Conservation (phyloP, 805 yeast species). For the Schwanniomyces sp. region DNA sequence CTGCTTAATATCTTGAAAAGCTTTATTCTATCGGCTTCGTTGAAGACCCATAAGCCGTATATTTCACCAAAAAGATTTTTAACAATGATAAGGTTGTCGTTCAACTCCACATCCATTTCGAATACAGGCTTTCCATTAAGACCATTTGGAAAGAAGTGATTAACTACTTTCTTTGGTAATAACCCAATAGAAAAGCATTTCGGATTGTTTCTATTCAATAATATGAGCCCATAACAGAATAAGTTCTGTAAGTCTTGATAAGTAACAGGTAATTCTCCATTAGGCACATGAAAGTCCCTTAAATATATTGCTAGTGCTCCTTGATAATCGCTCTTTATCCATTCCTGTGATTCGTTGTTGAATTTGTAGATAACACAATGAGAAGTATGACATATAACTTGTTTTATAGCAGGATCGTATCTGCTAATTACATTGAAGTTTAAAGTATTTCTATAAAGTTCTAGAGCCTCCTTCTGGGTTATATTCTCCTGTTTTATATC, state of each 20-base stretch:
- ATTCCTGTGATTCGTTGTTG: slow-evolving; percentile 55
- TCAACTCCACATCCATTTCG: slow-evolving; percentile 64
- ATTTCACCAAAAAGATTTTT: slow-evolving; percentile 68
- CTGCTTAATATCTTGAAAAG: slow-evolving; percentile 48
- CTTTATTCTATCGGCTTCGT: slow-evolving; percentile 62
- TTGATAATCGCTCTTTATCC: slow-evolving; percentile 69
- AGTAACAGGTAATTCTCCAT: slow-evolving; percentile 7
- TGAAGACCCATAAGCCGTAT: slow-evolving; percentile 77
- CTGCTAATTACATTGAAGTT: slow-evolving; percentile 76
- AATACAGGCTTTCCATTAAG: slow-evolving; percentile 28
- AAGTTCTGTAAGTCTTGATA: slow-evolving; percentile 39
- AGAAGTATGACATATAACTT: slow-evolving; percentile 65
- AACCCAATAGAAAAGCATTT: slow-evolving; percentile 74
- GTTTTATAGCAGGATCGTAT: slow-evolving; percentile 71
- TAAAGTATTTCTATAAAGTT: slow-evolving; percentile 64
- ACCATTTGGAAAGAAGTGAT: slow-evolving; percentile 41
- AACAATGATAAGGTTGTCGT: slow-evolving; percentile 68
- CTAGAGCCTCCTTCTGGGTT: slow-evolving; percentile 48
- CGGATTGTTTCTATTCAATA: slow-evolving; percentile 66
- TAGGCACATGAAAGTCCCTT: slow-evolving; percentile 41
- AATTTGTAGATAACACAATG: slow-evolving; percentile 72
- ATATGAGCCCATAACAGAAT: slow-evolving; percentile 66
- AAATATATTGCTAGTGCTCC: slow-evolving; percentile 70
- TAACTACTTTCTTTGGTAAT: slow-evolving; percentile 52
- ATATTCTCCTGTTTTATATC: slow-evolving; percentile 29